A percentile compares a stretch with the other conserved stretches of the same genome.
Evolutionary conservation across 805 yeast species (phyloP).

Genomic region (Nakazawaea populi): DNA sequence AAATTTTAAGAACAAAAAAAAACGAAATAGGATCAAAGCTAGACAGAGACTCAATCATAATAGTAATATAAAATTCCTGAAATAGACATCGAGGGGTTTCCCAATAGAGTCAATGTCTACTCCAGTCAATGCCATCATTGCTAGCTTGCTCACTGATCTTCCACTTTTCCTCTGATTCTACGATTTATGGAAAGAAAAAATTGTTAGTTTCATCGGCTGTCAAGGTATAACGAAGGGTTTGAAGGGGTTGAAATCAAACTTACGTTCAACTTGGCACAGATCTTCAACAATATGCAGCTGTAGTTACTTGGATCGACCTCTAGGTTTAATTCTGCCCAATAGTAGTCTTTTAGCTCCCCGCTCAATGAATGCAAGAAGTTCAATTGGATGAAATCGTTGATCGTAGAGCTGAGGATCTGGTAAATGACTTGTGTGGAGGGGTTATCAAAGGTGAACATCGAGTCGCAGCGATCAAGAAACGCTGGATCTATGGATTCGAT

Average conservation of each 20-base stretch:
- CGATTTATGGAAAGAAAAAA: neutral
- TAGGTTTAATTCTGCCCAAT: neutral
- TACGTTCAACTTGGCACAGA: neutral
- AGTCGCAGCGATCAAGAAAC: conserved; percentile 33
- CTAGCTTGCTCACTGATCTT: neutral
- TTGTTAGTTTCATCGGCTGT: too few relatives aligned
- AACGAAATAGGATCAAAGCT: too few relatives aligned
- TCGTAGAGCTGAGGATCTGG: neutral
- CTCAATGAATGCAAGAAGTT: too few relatives aligned
- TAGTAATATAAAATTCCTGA: neutral
- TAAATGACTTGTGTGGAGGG: neutral
- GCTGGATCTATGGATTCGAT: conserved; percentile 31
- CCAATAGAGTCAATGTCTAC: neutral
- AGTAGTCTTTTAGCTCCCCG: neutral
- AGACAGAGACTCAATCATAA: neutral
- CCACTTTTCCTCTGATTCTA: neutral
- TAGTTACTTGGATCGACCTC: neutral
- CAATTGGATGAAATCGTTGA: neutral
- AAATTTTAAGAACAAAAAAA: neutral
- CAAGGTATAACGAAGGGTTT: too few relatives aligned
- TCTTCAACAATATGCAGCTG: neutral
- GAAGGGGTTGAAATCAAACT: neutral
- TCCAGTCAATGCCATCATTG: neutral
- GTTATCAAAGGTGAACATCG: neutral
- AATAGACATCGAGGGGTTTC: neutral